Conservation (phyloP, 2,329 filamentous ascomycete species). For the Fusarium sp. region DNA sequence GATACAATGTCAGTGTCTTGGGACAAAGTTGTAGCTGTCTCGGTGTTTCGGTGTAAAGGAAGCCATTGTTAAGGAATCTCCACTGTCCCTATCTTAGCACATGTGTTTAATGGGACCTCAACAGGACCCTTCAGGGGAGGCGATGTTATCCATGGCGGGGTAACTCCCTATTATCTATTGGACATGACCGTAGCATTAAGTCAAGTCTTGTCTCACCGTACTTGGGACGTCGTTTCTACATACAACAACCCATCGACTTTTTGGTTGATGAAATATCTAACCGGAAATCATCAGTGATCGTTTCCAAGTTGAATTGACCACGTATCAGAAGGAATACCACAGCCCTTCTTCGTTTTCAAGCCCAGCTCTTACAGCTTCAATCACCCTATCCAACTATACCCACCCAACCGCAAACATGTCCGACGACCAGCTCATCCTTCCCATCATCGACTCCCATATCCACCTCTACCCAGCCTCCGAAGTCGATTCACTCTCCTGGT, state of each 20-base stretch:
- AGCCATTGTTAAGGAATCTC: neutral
- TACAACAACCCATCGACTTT: neutral
- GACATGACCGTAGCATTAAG: slow-evolving; percentile 14
- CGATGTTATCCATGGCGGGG: slow-evolving; percentile 36
- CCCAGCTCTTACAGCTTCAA: neutral
- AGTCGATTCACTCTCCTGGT: slow-evolving; percentile 76
- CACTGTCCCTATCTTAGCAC: neutral
- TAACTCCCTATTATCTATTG: slow-evolving; percentile 26
- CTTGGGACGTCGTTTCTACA: slow-evolving; percentile 21
- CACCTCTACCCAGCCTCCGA: slow-evolving; percentile 84
- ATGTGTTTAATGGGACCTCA: slow-evolving; percentile 1
- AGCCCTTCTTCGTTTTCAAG: neutral
- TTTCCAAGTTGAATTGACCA: neutral
- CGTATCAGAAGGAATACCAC: neutral
- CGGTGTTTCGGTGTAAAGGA: slow-evolving; percentile 8
- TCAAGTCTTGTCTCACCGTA: slow-evolving; percentile 29
- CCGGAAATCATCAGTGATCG: neutral
- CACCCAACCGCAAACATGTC: slow-evolving; percentile 49
- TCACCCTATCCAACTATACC: neutral
- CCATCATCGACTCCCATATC: slow-evolving; percentile 90
- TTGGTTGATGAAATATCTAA: neutral
- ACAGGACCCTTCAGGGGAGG: slow-evolving; percentile 20
- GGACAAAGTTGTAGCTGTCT: neutral
- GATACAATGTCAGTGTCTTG: neutral
- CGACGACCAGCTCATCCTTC: slow-evolving; percentile 59